Conservation (phyloP, 148 eudicot species). For the Cornus controversa region DNA sequence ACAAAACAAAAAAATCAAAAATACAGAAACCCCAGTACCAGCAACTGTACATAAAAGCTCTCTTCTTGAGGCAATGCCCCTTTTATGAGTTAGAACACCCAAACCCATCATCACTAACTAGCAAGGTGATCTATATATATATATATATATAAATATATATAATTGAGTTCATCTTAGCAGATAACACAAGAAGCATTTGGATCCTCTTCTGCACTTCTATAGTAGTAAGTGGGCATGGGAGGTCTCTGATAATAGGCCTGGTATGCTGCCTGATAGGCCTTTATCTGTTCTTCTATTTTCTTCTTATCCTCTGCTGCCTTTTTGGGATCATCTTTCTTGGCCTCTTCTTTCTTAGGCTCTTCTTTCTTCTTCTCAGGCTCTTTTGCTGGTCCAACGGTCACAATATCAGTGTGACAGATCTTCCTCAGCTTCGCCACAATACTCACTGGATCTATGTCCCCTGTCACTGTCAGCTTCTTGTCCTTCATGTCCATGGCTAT, state of each 20-base stretch:
- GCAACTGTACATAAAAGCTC: too few species aligned
- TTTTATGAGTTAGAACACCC: slow-evolving; percentile 14
- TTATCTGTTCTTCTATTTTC: neutral
- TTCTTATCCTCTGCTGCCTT: slow-evolving; percentile 21
- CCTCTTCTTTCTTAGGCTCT: slow-evolving; percentile 34
- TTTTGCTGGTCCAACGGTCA: slow-evolving; percentile 62
- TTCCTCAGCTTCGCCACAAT: slow-evolving; percentile 54
- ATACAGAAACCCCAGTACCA: too few species aligned
- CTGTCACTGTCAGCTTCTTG: slow-evolving; percentile 54
- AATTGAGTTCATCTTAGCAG: too few species aligned
- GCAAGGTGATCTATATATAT: too few species aligned
- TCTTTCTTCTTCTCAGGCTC: slow-evolving; percentile 54
- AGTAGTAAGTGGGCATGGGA: slow-evolving; percentile 13
- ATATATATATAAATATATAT: too few species aligned
- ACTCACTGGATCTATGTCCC: slow-evolving; percentile 56
- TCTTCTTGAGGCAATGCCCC: too few species aligned
- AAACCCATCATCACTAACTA: too few species aligned
- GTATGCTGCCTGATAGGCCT: slow-evolving; percentile 17
- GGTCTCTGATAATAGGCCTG: neutral
- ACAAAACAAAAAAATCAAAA: too few species aligned
- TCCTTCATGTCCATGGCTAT: slow-evolving; percentile 58
- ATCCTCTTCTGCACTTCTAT: slow-evolving; percentile 41
- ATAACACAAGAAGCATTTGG: slow-evolving; percentile 57
- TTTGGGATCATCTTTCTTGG: slow-evolving; percentile 33
- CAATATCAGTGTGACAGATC: slow-evolving; percentile 40